These are phyloP conservation scores for Flueggea neowawraea DNA, from an alignment of 441 rosid species.

Conservation along the genomic window DNA sequence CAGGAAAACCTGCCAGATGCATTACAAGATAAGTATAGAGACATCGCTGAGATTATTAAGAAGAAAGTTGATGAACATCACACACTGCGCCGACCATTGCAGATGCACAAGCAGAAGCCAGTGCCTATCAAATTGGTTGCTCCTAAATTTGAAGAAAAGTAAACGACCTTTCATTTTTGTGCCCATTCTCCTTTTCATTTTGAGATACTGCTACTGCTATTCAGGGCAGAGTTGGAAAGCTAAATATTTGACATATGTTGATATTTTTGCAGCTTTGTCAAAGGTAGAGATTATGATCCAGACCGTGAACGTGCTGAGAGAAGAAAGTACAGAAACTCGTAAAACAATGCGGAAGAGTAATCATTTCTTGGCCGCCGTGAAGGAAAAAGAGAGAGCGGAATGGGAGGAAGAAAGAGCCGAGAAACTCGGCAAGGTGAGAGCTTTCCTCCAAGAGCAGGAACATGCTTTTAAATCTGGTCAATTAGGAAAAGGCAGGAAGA, in stretches of 20 bases:
- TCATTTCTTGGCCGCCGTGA: conserved; percentile 55
- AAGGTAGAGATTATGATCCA: conserved; percentile 90
- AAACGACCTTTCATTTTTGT: conserved; percentile 10
- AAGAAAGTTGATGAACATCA: conserved; percentile 46
- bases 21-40: conserved; percentile 45
- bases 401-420: conserved; percentile 60
- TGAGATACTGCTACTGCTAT: background rate
- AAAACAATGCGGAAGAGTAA: conserved; percentile 68
- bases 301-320: conserved; percentile 66
- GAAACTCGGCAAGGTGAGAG: conserved; percentile 58
- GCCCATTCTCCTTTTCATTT: background rate
- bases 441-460: conserved; percentile 93
- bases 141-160: conserved; percentile 91
- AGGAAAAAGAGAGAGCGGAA: conserved; percentile 47
- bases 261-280: conserved; percentile 63
- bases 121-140: conserved; percentile 58
- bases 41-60: conserved; percentile 49
- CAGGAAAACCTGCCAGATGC: conserved; percentile 49
- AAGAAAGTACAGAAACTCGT: conserved; percentile 53
- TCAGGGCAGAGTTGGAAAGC: background rate
- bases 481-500: conserved; percentile 76
- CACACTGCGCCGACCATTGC: conserved; percentile 56
- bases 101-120: conserved; percentile 78
- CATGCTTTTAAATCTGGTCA: conserved; percentile 85
- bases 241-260: conserved; percentile 9